Conservation (phyloP, 257 asterid genomes). For the Sherardia arvensis region DNA sequence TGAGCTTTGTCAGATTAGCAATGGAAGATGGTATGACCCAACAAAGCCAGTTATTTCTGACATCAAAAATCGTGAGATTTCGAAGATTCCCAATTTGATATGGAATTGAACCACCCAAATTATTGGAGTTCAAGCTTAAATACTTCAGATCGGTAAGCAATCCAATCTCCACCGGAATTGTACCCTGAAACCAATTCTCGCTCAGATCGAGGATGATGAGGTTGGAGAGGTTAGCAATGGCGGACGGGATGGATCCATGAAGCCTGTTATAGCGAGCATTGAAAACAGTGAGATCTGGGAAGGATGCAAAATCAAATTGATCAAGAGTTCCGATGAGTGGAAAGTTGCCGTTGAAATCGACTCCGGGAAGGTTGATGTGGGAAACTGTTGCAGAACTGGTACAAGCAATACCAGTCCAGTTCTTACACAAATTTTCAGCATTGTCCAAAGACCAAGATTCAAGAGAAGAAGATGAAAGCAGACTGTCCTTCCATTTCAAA, state of each 20-base stretch:
- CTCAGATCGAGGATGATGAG: slow-evolving; percentile 55
- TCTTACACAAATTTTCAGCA: neutral
- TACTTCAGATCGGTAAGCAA: too few species aligned
- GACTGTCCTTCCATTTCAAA: neutral
- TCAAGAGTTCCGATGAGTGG: slow-evolving; percentile 29
- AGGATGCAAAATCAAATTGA: slow-evolving; percentile 32
- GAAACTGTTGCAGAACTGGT: slow-evolving; percentile 15
- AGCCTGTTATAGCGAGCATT: slow-evolving; percentile 15
- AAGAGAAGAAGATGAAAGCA: neutral
- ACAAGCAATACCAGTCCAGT: neutral
- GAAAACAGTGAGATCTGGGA: slow-evolving; percentile 32
- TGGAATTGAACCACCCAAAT: slow-evolving; percentile 36
- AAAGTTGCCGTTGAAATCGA: too few species aligned
- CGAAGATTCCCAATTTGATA: slow-evolving; percentile 31
- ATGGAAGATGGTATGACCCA: slow-evolving; percentile 62
- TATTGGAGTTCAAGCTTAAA: too few species aligned
- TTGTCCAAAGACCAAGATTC: neutral
- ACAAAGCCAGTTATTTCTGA: slow-evolving; percentile 30
- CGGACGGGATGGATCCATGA: slow-evolving; percentile 60
- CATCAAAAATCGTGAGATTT: slow-evolving; percentile 29
- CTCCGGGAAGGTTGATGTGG: slow-evolving; percentile 22
- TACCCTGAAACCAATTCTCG: too few species aligned
- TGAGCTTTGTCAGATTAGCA: slow-evolving; percentile 39
- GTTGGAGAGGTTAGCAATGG: slow-evolving; percentile 41
- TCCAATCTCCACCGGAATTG: too few species aligned